Conservation (phyloP, 2,329 filamentous ascomycete genomes). For the Exserohilum turcica region DNA sequence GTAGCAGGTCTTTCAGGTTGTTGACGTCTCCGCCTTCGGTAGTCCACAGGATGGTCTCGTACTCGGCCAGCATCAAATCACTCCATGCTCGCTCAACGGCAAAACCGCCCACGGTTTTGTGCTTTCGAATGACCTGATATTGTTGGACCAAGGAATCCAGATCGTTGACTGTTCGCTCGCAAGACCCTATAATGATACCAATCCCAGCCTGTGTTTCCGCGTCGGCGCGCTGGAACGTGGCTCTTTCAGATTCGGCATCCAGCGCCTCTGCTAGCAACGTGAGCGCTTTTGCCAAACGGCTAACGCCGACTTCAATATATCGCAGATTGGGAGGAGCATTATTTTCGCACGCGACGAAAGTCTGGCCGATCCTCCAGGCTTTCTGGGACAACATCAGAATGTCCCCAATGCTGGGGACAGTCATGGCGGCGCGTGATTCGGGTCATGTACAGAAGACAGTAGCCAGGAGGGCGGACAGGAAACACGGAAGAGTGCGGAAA, state of each 20-base stretch:
- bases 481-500: background rate
- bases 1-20: constrained; percentile 48
- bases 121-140: constrained; percentile 53
- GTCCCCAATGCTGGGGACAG: constrained; percentile 49
- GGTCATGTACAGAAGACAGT: constrained; percentile 15
- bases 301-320: constrained; percentile 51
- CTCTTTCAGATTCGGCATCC: constrained; percentile 43
- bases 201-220: constrained; percentile 46
- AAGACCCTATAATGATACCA: constrained; percentile 48
- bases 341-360: constrained; percentile 50
- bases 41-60: constrained; percentile 54
- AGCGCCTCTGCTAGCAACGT: constrained; percentile 54
- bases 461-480: background rate
- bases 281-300: constrained; percentile 50
- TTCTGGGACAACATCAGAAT: constrained; percentile 54
- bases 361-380: constrained; percentile 53
- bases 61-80: constrained; percentile 49
- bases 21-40: constrained; percentile 51
- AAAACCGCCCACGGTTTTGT: constrained; percentile 48
- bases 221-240: constrained; percentile 44
- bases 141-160: constrained; percentile 53
- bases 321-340: constrained; percentile 50
- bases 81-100: constrained; percentile 53
- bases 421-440: constrained; percentile 26
- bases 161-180: constrained; percentile 49